These are phyloP conservation scores for Candida sanyiensis DNA, from an alignment of 805 yeast genomes.

Conservation along the genomic window DNA sequence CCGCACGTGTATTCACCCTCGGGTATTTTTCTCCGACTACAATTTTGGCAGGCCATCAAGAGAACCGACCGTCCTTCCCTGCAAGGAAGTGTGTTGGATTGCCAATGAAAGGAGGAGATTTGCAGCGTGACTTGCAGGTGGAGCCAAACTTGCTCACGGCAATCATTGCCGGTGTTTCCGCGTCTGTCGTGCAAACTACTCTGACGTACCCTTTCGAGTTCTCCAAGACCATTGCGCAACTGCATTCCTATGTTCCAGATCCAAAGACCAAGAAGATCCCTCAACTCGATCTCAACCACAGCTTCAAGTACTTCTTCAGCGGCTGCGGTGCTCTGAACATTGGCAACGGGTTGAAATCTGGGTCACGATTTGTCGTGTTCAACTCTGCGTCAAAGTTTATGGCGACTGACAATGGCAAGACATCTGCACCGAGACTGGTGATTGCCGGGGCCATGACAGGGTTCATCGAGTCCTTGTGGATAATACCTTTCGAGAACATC, in stretches of 20 bases:
- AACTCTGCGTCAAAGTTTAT: slow-evolving; percentile 66
- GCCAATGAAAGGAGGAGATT: background rate
- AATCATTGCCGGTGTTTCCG: slow-evolving; percentile 51
- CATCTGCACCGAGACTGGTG: slow-evolving; percentile 74
- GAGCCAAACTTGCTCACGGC: slow-evolving; percentile 49
- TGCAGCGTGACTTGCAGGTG: slow-evolving; percentile 12
- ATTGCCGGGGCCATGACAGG: slow-evolving; percentile 86
- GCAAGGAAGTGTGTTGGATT: too few relatives aligned
- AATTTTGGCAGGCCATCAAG: too few relatives aligned
- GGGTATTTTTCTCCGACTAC: too few relatives aligned
- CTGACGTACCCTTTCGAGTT: slow-evolving; percentile 69
- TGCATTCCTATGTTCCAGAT: slow-evolving; percentile 40
- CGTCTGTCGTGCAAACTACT: slow-evolving; percentile 58
- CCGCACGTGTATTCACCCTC: too few relatives aligned
- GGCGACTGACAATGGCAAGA: slow-evolving; percentile 52
- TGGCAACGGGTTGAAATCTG: slow-evolving; percentile 71
- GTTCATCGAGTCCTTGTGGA: slow-evolving; percentile 68
- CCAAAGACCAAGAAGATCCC: slow-evolving; percentile 21
- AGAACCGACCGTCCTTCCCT: too few relatives aligned
- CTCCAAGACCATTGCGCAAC: slow-evolving; percentile 58
- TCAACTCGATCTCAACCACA: slow-evolving; percentile 23
- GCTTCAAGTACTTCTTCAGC: slow-evolving; percentile 33
- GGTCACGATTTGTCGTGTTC: slow-evolving; percentile 67
- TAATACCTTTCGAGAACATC: slow-evolving; percentile 87
- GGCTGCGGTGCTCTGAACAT: slow-evolving; percentile 75